These are phyloP conservation scores for Brettanomyces custersianus DNA, from an alignment of 805 yeast genomes.

Conservation along the genomic window DNA sequence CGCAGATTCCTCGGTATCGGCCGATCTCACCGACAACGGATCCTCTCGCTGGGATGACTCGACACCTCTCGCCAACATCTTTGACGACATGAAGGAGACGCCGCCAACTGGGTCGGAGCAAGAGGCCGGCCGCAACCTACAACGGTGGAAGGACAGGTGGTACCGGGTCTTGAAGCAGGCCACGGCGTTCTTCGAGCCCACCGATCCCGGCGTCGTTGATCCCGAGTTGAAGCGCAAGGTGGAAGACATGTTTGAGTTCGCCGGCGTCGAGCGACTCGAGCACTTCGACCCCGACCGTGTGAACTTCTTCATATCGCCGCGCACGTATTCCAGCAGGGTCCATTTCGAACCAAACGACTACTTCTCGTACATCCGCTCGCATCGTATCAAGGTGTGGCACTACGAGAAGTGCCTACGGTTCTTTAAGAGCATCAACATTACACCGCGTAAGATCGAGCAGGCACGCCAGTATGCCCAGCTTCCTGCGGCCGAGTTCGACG, in stretches of 20 bases:
- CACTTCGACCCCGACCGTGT: conserved; percentile 33
- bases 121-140: conserved; percentile 34
- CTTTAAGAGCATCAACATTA: conserved; percentile 39
- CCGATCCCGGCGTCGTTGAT: conserved; percentile 27
- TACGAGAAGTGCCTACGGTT: conserved; percentile 49
- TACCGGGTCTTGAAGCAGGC: conserved; percentile 37
- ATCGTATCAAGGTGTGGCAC: conserved; percentile 51
- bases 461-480: conserved; percentile 9
- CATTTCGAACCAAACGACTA: conserved; percentile 35
- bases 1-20: conserved; percentile 1
- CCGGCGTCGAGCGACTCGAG: conserved; percentile 38
- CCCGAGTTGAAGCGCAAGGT: conserved; percentile 32
- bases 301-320: conserved; percentile 41
- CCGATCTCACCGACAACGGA: background rate
- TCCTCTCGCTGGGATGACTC: background rate
- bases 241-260: conserved; percentile 33
- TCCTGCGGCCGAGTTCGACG: conserved; percentile 2
- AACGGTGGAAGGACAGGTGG: conserved; percentile 47
- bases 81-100: conserved; percentile 27
- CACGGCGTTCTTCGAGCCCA: conserved; percentile 40
- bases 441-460: conserved; percentile 28
- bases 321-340: conserved; percentile 29
- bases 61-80: conserved; percentile 12
- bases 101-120: conserved; percentile 26
- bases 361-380: conserved; percentile 34